Base-by-base conservation (phyloP, 108 stramenopile genomes). In the Chaetoceros tenuissimus region DNA sequence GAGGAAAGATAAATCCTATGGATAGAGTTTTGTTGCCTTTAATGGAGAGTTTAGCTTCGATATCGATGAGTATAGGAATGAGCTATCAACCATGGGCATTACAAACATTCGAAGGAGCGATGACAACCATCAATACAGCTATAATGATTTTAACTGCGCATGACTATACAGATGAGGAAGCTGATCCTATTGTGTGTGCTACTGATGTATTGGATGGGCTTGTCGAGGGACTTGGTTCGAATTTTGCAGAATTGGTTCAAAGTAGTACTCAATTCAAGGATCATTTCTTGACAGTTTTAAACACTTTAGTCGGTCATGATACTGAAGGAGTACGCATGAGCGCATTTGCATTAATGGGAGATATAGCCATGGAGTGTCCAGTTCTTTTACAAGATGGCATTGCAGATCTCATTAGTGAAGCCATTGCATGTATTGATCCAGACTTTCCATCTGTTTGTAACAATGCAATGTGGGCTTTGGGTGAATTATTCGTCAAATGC, bases 391-490 rank as follows among this genome's bases (percentile, higher is more conserved):
- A 88, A 63, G 67, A 85, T 7, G 87, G 77, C 0, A 48, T 92
- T 19, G 67, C 84, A 25, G 59, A 82, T 47, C 59, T 92, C 0
- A 26, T 87, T 29, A 34, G 54, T 23, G 85, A 85, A 46, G 77
- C 85, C 8, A 61, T 87, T 30, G 29, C 61, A 20, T 83, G 76
- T 50, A 71, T 85, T 7, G 82, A 85, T 51, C 72, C 79, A 3
- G 26, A 63, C 67, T 45, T 55, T 62, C 69, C 81, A 26, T 66
- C 75, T 48, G 84, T 89, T 16, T 87, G 86, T 63, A 92, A 85
- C 66, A 96, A 96, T 72, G 92, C 92, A 7, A 79, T 91, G 30
- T 96, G 94, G 94, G 87, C 94, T 23, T 67, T 93, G 28, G 94
- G 94, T 17, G 94, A 96, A 74, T 75, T 96, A 3, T 87, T 87